phyloP scores from a whole-genome alignment of 2,329 filamentous ascomycete species.

The Aspergillus sp. region DNA sequence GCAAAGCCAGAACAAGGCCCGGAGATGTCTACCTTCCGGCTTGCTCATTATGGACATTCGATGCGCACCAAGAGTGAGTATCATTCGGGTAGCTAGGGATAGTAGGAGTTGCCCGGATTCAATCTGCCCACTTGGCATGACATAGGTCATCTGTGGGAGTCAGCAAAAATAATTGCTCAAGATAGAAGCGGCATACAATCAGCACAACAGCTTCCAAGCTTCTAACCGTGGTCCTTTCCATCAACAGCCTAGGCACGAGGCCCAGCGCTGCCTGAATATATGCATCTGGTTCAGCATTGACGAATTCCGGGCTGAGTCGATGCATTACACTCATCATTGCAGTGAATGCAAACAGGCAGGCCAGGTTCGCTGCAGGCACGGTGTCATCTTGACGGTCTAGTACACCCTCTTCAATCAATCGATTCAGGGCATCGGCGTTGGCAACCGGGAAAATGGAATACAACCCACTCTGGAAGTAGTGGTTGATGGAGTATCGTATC shows the following conservation, averaged over 20 bases:
- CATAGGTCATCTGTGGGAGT: slow-evolving; percentile 18
- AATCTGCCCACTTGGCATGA: slow-evolving; percentile 26
- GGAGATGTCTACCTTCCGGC: slow-evolving; percentile 20
- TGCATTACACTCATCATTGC: slow-evolving; percentile 29
- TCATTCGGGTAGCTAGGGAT: slow-evolving; percentile 24
- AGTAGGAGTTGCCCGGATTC: slow-evolving; percentile 23
- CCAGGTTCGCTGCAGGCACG: slow-evolving; percentile 15
- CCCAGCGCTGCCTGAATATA: slow-evolving; percentile 26
- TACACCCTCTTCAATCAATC: slow-evolving; percentile 18
- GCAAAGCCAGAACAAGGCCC: slow-evolving; percentile 29
- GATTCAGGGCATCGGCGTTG: slow-evolving; percentile 14
- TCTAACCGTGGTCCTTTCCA: slow-evolving; percentile 23
- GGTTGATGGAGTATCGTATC: slow-evolving; percentile 22
- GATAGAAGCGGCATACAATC: slow-evolving; percentile 17
- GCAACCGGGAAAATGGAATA: slow-evolving; percentile 30
- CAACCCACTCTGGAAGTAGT: slow-evolving; percentile 22
- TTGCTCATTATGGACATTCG: slow-evolving; percentile 4
- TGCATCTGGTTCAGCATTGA: slow-evolving; percentile 23
- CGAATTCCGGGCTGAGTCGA: slow-evolving; percentile 23
- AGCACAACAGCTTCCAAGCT: slow-evolving; percentile 23
- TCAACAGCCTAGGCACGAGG: slow-evolving; percentile 23
- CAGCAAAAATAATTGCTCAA: neutral
- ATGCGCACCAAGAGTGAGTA: slow-evolving; percentile 25
- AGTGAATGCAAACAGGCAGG: slow-evolving; percentile 27
- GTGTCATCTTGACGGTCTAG: slow-evolving; percentile 15